Evolutionary conservation across 1,139 yeast species (phyloP), one percentile per base, ranked within the genome.

Genomic region (Candida smagusa): DNA sequence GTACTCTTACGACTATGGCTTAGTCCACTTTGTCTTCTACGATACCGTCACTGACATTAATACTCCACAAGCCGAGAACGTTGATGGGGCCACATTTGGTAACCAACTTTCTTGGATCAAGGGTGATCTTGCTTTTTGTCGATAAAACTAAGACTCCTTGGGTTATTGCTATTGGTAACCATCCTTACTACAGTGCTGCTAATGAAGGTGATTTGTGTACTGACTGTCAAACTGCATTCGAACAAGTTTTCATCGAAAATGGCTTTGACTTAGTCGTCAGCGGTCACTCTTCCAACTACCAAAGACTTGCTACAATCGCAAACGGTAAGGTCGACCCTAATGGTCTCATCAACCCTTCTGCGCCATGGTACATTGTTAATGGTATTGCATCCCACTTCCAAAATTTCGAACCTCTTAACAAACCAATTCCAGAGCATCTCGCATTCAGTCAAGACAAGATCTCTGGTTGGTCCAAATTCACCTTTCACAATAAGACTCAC

Each of bases 241-340:
- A 36, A 30, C 23, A 13, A 12, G 13, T 36, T 2, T 30, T 36
- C 30, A 29, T 27, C 5, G 13, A 32, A 30, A 5, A 36, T 26
- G 29, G 26, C n/a, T 35, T 36, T 6, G 39, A 31, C 9, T n/a
- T 32, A 22, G 35, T 36, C 8, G 6, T 36, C 26, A 23, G 22
- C 26, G 39, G 39, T 24, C 35, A 36, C 16, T 27, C 28, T n/a
- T 35, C 31, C 35, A 36, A 36, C 35, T 36, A 36, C 35, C 33
- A 36, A 13, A 27, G 39, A 28, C 13, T 36, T 25, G 2, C 27
- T 6, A 35, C 39, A n/a, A 29, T 36, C 19, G 34, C 34, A 12
- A 22, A 32, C 24, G 29, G 32, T 12, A 27, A 12, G 7, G 16
- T 36, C 11, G 39, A 36, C 19, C 39, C 35, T 6, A 36, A 36